A percentile compares a stretch with the other conserved stretches of the same genome.
These are phyloP conservation scores for Akanthomyces muscarius DNA, from an alignment of 2,329 filamentous ascomycete species.

Conservation along the genomic window DNA sequence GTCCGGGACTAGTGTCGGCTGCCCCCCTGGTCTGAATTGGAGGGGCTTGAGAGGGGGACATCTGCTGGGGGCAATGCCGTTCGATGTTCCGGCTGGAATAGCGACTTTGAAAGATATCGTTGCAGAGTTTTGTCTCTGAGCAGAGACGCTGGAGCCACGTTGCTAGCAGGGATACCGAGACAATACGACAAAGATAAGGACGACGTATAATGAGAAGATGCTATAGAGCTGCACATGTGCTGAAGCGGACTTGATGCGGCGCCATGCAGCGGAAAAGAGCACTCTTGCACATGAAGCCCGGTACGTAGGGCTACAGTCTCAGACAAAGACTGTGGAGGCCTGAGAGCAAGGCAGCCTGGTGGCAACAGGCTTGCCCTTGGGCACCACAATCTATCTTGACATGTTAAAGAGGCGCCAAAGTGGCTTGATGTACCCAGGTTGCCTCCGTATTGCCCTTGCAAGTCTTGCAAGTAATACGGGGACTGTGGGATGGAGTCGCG, in stretches of 20 bases:
- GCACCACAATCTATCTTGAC: slow-evolving; percentile 12
- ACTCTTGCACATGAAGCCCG: background rate
- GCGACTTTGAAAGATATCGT: background rate
- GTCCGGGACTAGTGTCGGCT: slow-evolving; percentile 12
- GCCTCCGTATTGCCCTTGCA: background rate
- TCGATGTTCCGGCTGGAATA: background rate
- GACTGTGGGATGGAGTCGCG: background rate
- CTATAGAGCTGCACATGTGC: background rate
- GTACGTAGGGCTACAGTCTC: slow-evolving; percentile 5
- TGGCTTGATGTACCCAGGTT: slow-evolving; percentile 7
- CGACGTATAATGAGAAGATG: background rate
- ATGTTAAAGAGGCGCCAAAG: background rate
- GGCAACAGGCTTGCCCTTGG: background rate
- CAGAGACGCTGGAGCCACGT: background rate
- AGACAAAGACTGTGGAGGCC: background rate
- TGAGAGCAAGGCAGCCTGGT: background rate
- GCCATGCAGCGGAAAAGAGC: background rate
- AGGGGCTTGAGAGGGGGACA: slow-evolving; percentile 8
- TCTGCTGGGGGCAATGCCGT: background rate
- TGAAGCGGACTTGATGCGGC: background rate
- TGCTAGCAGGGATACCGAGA: slow-evolving; percentile 3
- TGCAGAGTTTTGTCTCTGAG: background rate
- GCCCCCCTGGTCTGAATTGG: slow-evolving; percentile 6
- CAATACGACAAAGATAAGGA: slow-evolving; percentile 8
- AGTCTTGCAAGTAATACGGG: background rate